Base-by-base conservation (phyloP, 345 rosid genomes). In the Toxicodendron radicans region DNA sequence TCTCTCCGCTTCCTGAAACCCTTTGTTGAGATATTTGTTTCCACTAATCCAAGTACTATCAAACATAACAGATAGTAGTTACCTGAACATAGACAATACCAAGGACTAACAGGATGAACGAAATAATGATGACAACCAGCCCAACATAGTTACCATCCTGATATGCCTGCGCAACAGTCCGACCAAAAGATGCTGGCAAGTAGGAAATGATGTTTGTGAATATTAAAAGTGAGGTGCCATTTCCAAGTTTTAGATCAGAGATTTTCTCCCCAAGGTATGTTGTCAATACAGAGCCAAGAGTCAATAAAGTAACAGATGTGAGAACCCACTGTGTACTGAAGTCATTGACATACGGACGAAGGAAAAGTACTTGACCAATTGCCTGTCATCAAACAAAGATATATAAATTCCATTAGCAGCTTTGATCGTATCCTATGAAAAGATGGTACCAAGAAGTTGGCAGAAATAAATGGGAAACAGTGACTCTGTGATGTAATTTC, bases 11-110 rank as follows among this genome's bases (percentile, higher is more conserved):
- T 95, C 99, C 98, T 93, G 94, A 80, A 83, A 88, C 73, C 75
- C 76, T 81, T 87, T 66, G 81, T 76, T 70, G 51, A 71, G 66
- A 58, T 41, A 69, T 67, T 72, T 70, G 52, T 72, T 49, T 48
- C 73, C 38, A 70, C 38, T 74, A 59, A 30, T 38, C 21, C 64
- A 76, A 18, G 38, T 59, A 49, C 45, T 59, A 66, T 54, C 38
- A 59, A 64, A 73, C 30, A 32, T 62, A 68, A 59, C 30, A 60
- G 38, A 23, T 41, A 72, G 56, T 32, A 59, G 24, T 85, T 87
- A 95, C 99, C 99, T 95, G 99, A 80, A 95, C 99, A 83, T 95
- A 95, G 33, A 95, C 96, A 43, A 95, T 93, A 43, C 96, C 93
- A 14, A 95, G 90, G 70, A 95, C 99, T 69, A 95, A 82, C 11